Base-by-base conservation (phyloP, 352 stramenopile genomes). In the Phytophthora hibernalis region DNA sequence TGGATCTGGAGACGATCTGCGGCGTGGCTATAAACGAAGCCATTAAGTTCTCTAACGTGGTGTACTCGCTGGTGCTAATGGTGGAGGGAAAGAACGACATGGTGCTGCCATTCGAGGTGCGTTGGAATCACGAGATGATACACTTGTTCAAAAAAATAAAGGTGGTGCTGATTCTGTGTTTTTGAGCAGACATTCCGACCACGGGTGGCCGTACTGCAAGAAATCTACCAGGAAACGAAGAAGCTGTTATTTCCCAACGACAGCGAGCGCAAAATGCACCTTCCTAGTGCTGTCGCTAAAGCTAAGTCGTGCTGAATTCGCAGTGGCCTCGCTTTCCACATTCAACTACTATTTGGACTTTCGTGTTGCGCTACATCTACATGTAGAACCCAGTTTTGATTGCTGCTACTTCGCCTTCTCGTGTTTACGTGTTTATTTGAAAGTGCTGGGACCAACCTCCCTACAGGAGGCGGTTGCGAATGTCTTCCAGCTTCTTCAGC, bases 401-500 rank as follows among this genome's bases (percentile, higher is more conserved):
- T 45, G n/a, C 31, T 63, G 53, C n/a, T 60, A 33, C 13, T 61
- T 33, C 31, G 24, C 18, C 37, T 59, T 52, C 11, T 62, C 26
- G 0, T 68, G 33, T 66, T 64, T 45, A 55, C 42, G 52, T 44
- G 10, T 20, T 60, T 55, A 48, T 40, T 48, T 45, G 9, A 24
- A 31, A 70, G 28, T 21, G 37, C 26, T 49, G 18, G 44, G 49
- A 16, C 5, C 40, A 22, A 16, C 48, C 26, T 47, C 26, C 30
- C 74, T 98, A 99, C 33, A 99, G 70, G 21, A 99, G 74, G 43
- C 93, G 83, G 78, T 99, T 99, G 68, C 95, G 88, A 68, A 98
- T 98, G 68, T 99, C 97, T 76, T 99, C 97, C 18, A 99, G 87
- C 77, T 99, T 99, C 72, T 99, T 99, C 44, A 98, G 87, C 55